These are phyloP conservation scores for Cornus kousa DNA, from an alignment of 148 eudicot genomes.

Conservation along the genomic window DNA sequence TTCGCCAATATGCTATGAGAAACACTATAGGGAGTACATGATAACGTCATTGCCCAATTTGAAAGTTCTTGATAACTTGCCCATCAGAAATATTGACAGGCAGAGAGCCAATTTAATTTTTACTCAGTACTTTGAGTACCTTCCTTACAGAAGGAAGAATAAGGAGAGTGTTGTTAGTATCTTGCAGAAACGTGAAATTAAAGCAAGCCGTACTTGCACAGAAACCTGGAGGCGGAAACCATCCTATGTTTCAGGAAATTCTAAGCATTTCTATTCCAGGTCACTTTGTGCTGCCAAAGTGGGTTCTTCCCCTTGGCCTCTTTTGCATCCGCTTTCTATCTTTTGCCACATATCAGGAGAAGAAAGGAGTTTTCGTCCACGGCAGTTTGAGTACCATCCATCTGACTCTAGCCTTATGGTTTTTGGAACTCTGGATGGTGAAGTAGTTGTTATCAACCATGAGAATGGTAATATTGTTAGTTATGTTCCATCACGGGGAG, in stretches of 20 bases:
- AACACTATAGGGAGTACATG: conserved; percentile 76
- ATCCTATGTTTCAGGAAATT: conserved; percentile 32
- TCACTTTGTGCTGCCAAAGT: conserved; percentile 81
- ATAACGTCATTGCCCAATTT: conserved; percentile 66
- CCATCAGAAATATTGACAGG: conserved; percentile 46
- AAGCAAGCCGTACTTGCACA: conserved; percentile 24
- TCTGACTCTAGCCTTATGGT: conserved; percentile 83
- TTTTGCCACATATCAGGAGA: conserved; percentile 33
- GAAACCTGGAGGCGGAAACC: conserved; percentile 19
- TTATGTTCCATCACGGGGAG: conserved; percentile 72
- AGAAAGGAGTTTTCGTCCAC: conserved; percentile 65
- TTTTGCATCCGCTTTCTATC: conserved; percentile 53
- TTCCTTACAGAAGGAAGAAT: conserved; percentile 64
- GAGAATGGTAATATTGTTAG: conserved; percentile 62
- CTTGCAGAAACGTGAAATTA: conserved; percentile 66
- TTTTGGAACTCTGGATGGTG: conserved; percentile 93
- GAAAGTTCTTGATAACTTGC: conserved; percentile 68
- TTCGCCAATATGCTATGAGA: conserved; percentile 85
- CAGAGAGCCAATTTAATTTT: conserved; percentile 48
- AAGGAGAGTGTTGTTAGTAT: conserved; percentile 54
- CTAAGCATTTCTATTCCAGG: conserved; percentile 56
- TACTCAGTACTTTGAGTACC: conserved; percentile 62
- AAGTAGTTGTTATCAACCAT: conserved; percentile 84
- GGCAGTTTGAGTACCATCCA: conserved; percentile 97
- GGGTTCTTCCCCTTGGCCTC: conserved; percentile 79